phyloP scores from a whole-genome alignment of 2,329 filamentous ascomycete species.

The Aspergillus brasiliensis region DNA sequence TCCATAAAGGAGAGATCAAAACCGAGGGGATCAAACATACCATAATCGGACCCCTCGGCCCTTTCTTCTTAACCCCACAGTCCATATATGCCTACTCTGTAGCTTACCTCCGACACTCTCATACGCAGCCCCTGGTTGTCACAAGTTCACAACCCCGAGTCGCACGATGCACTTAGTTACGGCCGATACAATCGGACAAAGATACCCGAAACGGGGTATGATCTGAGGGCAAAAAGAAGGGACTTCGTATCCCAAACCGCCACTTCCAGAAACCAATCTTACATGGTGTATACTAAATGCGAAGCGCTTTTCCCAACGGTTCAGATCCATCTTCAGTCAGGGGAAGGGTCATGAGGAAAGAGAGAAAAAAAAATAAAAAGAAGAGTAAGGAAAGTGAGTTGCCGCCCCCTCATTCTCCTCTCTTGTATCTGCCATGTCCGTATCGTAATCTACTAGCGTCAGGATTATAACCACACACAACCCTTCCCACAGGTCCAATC shows the following conservation, averaged over 20 bases:
- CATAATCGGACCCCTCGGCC: neutral
- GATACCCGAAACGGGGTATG: neutral
- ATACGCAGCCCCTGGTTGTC: neutral
- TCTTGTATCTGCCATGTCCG: neutral
- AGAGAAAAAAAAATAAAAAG: too few relatives aligned
- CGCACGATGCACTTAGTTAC: neutral
- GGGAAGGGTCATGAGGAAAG: too few relatives aligned
- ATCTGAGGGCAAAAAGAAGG: neutral
- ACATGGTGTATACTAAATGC: neutral
- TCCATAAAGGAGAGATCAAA: neutral
- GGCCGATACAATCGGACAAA: neutral
- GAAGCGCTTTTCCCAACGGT: neutral
- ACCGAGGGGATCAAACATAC: too few relatives aligned
- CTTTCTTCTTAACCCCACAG: neutral
- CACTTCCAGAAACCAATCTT: neutral
- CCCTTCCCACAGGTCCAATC: neutral
- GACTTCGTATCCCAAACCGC: neutral
- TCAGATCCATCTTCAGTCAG: neutral
- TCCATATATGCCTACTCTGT: neutral
- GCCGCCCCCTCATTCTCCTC: too few relatives aligned
- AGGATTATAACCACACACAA: neutral
- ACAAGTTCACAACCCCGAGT: neutral
- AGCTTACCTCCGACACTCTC: neutral
- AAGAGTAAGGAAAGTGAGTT: too few relatives aligned
- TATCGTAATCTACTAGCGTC: conserved; percentile 11